Evolutionary conservation across 1,139 yeast genomes (phyloP).

Genomic region (Suhomyces chickasaworum): DNA sequence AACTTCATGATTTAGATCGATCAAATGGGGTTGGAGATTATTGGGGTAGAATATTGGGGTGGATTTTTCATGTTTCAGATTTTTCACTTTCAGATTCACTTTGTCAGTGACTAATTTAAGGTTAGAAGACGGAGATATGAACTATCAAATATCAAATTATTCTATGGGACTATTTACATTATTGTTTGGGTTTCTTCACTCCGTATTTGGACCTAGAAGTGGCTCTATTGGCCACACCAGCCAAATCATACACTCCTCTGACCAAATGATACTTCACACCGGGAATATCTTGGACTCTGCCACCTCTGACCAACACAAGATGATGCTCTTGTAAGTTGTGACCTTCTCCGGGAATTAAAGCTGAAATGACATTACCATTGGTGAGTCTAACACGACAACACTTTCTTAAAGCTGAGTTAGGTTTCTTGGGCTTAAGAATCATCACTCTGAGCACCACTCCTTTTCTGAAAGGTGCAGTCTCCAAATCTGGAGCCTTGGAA

Average conservation of each 20-base stretch:
- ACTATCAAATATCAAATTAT: neutral
- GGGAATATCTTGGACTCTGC: slow-evolving; percentile 96
- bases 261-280: slow-evolving; percentile 96
- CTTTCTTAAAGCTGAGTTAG: slow-evolving; percentile 96
- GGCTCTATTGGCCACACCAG: slow-evolving; percentile 91
- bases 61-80: no score
- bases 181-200: slow-evolving; percentile 75
- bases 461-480: slow-evolving; percentile 78
- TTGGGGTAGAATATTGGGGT: no score
- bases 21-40: no score
- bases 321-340: slow-evolving; percentile 98
- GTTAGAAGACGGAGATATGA: no score
- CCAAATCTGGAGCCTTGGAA: slow-evolving; percentile 78
- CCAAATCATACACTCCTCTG: slow-evolving; percentile 91
- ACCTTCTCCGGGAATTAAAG: slow-evolving; percentile 98
- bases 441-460: slow-evolving; percentile 95
- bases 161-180: slow-evolving; percentile 5
- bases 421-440: slow-evolving; percentile 96
- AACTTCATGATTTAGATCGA: no score
- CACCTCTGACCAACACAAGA: slow-evolving; percentile 94
- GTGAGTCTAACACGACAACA: slow-evolving; percentile 93
- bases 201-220: slow-evolving; percentile 94
- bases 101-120: no score
- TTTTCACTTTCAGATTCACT: no score
- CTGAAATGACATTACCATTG: slow-evolving; percentile 86